Evolutionary conservation across 306 rosid genomes (phyloP).

Genomic region (Fragaria iinumae): DNA sequence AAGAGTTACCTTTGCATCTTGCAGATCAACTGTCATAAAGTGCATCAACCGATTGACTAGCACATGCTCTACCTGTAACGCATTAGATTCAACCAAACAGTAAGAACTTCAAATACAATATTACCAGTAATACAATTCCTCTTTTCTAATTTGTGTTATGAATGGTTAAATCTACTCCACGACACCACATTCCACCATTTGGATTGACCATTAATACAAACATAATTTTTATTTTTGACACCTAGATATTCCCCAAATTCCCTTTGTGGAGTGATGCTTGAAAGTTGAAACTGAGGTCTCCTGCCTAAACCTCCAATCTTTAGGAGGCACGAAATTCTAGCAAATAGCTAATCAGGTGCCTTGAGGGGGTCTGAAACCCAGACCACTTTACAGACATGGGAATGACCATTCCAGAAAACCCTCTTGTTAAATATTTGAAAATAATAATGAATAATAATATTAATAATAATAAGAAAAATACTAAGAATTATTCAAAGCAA

Average conservation of each 20-base stretch:
- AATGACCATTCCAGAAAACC: not conserved
- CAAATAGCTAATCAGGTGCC: not conserved
- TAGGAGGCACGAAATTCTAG: not conserved
- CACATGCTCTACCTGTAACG: slow-evolving; percentile 88
- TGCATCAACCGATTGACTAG: slow-evolving; percentile 72
- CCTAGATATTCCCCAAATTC: not conserved
- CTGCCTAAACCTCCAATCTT: not conserved
- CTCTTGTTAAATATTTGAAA: not conserved
- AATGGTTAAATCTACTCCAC: not conserved
- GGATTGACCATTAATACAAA: not conserved
- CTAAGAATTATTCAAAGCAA: not conserved
- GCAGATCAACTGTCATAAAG: slow-evolving; percentile 78
- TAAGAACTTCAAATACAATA: not conserved
- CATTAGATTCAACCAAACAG: slow-evolving; percentile 18
- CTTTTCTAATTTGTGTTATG: not conserved
- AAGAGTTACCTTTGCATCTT: slow-evolving; percentile 63
- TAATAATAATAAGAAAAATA: not conserved
- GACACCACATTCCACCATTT: not conserved
- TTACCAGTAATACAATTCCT: not conserved
- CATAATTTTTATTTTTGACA: not conserved
- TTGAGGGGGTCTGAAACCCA: not conserved
- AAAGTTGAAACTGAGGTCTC: not conserved
- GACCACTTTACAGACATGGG: not conserved
- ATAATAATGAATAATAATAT: not conserved
- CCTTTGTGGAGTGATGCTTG: not conserved